Evolutionary conservation across 225 moss, liverwort and hornwort genomes (phyloP).

Genomic region (Lunularia cruciata): DNA sequence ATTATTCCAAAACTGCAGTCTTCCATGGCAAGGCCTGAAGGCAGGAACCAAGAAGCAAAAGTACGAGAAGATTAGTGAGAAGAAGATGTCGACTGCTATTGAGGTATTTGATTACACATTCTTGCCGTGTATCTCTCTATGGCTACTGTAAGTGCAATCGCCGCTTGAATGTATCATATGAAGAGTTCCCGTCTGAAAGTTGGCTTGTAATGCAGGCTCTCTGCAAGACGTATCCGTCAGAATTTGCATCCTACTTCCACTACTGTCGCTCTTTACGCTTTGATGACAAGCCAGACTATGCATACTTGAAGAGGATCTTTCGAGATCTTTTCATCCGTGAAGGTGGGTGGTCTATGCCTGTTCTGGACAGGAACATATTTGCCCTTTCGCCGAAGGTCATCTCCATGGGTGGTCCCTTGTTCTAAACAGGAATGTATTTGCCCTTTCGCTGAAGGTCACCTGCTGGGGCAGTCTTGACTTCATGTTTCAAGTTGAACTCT

Average conservation of each 20-base stretch:
- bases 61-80: constrained; percentile 92
- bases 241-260: constrained; percentile 91
- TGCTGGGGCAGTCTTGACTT: too few species aligned
- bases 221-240: constrained; percentile 83
- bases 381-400: too few species aligned
- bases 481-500: too few species aligned
- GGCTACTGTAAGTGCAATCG: background rate
- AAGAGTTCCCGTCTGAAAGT: background rate
- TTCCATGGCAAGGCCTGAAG: constrained; percentile 97
- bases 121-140: too few species aligned
- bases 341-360: constrained; percentile 51
- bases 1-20: constrained; percentile 42
- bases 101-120: constrained; percentile 58
- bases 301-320: constrained; percentile 91
- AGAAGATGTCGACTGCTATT: constrained; percentile 92
- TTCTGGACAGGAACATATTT: too few species aligned
- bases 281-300: constrained; percentile 95
- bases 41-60: constrained; percentile 95
- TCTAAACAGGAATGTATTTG: too few species aligned
- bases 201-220: constrained; percentile 46
- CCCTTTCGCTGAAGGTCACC: too few species aligned
- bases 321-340: constrained; percentile 95
- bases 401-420: too few species aligned
- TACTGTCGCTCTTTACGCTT: constrained; percentile 89
- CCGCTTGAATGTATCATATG: background rate